Evolutionary conservation across 1,284 basidiomycete genomes (phyloP).

Genomic region (Fomitopsis pinicola): DNA sequence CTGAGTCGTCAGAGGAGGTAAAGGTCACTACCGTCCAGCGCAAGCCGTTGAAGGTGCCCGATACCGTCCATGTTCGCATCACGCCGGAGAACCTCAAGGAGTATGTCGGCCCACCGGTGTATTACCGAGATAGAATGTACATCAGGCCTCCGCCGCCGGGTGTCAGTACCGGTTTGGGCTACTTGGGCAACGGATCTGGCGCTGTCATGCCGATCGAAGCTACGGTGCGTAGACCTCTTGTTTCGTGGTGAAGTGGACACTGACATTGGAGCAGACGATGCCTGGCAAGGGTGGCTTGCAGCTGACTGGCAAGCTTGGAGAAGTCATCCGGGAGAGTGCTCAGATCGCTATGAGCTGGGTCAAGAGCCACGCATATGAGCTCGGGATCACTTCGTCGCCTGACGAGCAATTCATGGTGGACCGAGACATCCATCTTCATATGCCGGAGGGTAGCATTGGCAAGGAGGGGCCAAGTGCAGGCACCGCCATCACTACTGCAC

Average conservation of each 20-base stretch:
- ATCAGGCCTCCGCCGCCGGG: constrained; percentile 80
- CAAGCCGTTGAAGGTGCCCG: constrained; percentile 80
- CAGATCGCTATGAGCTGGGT: constrained; percentile 94
- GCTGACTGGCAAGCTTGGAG: constrained; percentile 95
- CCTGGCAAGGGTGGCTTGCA: constrained; percentile 88
- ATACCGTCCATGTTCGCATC: constrained; percentile 77
- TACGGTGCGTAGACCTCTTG: constrained; percentile 49
- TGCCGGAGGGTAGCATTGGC: constrained; percentile 96
- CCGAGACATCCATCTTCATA: constrained; percentile 88
- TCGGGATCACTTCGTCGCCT: constrained; percentile 77
- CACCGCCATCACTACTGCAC: constrained; percentile 87
- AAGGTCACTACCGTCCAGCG: constrained; percentile 76
- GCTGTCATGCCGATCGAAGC: constrained; percentile 98
- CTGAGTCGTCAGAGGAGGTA: constrained; percentile 34
- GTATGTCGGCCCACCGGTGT: constrained; percentile 94
- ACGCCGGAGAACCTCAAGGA: constrained; percentile 88
- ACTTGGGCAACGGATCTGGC: constrained; percentile 93
- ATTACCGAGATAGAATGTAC: constrained; percentile 95
- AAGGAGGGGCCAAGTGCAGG: constrained; percentile 98
- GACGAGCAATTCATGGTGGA: constrained; percentile 80
- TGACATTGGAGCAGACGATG: constrained; percentile 61
- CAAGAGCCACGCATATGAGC: constrained; percentile 83
- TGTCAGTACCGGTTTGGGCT: constrained; percentile 92
- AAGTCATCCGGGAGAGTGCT: constrained; percentile 95
- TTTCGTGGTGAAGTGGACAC: background rate